phyloP scores from a whole-genome alignment of 805 yeast genomes.

The Schwanniomyces pseudopolymorphus region DNA sequence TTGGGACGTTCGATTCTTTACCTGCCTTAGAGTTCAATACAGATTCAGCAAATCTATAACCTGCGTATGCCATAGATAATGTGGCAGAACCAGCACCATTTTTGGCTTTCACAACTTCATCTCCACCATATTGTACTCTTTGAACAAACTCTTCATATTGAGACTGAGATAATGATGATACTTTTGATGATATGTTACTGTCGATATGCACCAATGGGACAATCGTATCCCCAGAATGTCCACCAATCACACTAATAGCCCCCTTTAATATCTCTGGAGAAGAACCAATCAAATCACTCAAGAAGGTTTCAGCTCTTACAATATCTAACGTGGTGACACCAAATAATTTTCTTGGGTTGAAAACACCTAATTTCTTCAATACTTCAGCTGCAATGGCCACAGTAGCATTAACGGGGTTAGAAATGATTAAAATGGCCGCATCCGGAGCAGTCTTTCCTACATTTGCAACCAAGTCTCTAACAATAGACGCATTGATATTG shows the following conservation, averaged over 20 bases:
- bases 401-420: constrained; percentile 48
- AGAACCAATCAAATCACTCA: constrained; percentile 35
- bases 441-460: constrained; percentile 39
- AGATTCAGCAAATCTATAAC: constrained; percentile 71
- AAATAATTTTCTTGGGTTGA: constrained; percentile 44
- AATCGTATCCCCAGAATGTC: constrained; percentile 49
- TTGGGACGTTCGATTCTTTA: constrained; percentile 13
- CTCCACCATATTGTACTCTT: constrained; percentile 72
- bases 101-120: constrained; percentile 94
- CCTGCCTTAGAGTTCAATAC: constrained; percentile 34
- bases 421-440: constrained; percentile 45
- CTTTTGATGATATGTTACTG: constrained; percentile 13
- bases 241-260: constrained; percentile 43
- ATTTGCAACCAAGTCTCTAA: constrained; percentile 43
- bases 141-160: constrained; percentile 31
- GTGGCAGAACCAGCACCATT: constrained; percentile 96
- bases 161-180: constrained; percentile 9
- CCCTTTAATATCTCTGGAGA: constrained; percentile 36
- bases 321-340: constrained; percentile 48
- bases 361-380: constrained; percentile 45
- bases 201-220: constrained; percentile 34
- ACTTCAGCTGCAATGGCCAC: constrained; percentile 51
- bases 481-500: constrained; percentile 45
- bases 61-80: constrained; percentile 93
- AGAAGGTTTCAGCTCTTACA: constrained; percentile 47